These are phyloP conservation scores for Tuber umbilicatum DNA, from an alignment of 495 filamentous ascomycete genomes.

Conservation along the genomic window DNA sequence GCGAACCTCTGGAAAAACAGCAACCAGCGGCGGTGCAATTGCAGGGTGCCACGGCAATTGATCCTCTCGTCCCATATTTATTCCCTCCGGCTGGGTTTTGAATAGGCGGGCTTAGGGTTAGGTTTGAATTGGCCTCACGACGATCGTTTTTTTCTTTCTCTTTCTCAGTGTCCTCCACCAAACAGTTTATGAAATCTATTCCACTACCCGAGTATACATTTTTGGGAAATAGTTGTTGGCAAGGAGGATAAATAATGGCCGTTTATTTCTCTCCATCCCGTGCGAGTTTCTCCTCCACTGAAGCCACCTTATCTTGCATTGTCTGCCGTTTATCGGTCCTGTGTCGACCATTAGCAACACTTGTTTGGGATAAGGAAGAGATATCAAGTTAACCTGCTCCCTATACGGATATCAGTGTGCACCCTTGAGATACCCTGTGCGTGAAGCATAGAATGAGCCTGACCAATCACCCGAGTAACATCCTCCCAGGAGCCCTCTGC, in stretches of 20 bases:
- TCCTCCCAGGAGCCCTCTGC: constrained; percentile 85
- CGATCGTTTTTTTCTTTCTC: neutral
- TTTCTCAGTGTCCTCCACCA: neutral
- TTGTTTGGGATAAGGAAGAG: neutral
- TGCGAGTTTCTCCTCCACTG: constrained; percentile 33
- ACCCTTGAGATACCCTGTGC: constrained; percentile 71
- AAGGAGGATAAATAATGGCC: neutral
- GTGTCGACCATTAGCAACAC: constrained; percentile 11
- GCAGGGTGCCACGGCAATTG: constrained; percentile 1
- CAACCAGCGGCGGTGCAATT: neutral
- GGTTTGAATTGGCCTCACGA: neutral
- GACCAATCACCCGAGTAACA: constrained; percentile 81
- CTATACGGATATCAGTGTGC: constrained; percentile 82
- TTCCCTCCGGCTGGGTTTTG: neutral
- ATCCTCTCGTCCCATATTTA: neutral
- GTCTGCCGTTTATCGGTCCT: constrained; percentile 40
- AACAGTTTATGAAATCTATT: constrained; percentile 3
- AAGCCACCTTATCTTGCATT: constrained; percentile 36
- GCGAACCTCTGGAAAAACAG: neutral
- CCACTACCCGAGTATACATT: neutral
- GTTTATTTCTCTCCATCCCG: constrained; percentile 18
- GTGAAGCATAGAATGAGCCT: constrained; percentile 80
- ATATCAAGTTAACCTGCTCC: constrained; percentile 58
- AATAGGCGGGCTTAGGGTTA: neutral
- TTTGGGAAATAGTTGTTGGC: neutral